These are phyloP conservation scores for Vitis hybrid DNA, from an alignment of 177 flowering plant genomes.

Conservation along the genomic window DNA sequence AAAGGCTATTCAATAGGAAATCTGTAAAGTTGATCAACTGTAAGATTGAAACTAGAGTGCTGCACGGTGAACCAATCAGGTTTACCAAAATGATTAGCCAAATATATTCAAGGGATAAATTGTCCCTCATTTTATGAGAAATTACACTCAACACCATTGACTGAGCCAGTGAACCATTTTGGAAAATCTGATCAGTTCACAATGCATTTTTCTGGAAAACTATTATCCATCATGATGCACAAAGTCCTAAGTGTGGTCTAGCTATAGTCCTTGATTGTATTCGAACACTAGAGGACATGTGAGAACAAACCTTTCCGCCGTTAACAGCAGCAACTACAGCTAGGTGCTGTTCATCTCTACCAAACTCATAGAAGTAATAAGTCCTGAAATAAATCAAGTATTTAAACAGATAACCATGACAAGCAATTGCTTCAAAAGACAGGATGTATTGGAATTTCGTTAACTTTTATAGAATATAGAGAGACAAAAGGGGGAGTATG, in stretches of 20 bases:
- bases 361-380: constrained; percentile 89
- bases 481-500: background rate
- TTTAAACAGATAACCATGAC: background rate
- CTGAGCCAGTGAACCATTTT: background rate
- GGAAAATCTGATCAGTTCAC: background rate
- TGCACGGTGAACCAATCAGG: too few relatives aligned
- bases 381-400: constrained; percentile 50
- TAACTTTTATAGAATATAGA: background rate
- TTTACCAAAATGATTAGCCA: too few relatives aligned
- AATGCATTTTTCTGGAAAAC: too few relatives aligned
- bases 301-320: constrained; percentile 66
- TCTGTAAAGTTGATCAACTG: too few relatives aligned
- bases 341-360: constrained; percentile 58
- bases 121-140: too few relatives aligned
- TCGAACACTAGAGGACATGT: background rate
- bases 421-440: background rate
- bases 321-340: constrained; percentile 85
- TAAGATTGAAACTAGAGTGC: too few relatives aligned
- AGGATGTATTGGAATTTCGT: background rate
- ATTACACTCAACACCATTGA: too few relatives aligned
- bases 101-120: too few relatives aligned
- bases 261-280: background rate
- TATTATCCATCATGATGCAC: background rate
- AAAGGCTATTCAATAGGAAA: too few relatives aligned
- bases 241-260: background rate